A percentile compares a stretch with the other conserved stretches of the same genome.
Evolutionary conservation across 371 early-diverging fungal species (phyloP).

Genomic region (Mucor saturninus): DNA sequence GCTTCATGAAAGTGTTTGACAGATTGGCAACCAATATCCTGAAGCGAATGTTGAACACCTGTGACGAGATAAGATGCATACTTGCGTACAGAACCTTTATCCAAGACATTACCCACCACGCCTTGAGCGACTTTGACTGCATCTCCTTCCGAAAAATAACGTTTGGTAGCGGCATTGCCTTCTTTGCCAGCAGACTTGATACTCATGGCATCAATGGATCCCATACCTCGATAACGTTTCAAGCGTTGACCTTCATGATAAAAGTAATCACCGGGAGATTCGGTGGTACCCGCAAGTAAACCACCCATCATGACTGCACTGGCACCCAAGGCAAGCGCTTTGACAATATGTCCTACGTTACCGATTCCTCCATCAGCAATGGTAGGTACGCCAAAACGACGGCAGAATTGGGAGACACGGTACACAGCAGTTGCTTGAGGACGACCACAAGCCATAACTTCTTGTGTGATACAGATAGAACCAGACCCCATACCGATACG

Average conservation of each 20-base stretch:
- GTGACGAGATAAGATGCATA: slow-evolving; percentile 88
- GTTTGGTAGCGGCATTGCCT: slow-evolving; percentile 82
- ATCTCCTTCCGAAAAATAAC: slow-evolving; percentile 95
- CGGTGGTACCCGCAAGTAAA: slow-evolving; percentile 94
- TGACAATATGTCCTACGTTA: slow-evolving; percentile 96
- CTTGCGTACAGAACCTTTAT: slow-evolving; percentile 94
- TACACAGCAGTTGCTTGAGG: slow-evolving; percentile 97
- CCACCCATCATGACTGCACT: slow-evolving; percentile 98
- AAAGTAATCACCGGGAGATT: slow-evolving; percentile 97
- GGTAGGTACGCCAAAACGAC: slow-evolving; percentile 91
- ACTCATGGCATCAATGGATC: slow-evolving; percentile 96
- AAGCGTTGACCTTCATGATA: slow-evolving; percentile 96
- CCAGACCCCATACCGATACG: slow-evolving; percentile 98
- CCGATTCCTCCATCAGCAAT: slow-evolving; percentile 97
- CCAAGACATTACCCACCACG: slow-evolving; percentile 92
- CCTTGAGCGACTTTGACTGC: slow-evolving; percentile 98
- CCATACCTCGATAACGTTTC: slow-evolving; percentile 98
- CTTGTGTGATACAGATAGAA: slow-evolving; percentile 97
- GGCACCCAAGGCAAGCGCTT: slow-evolving; percentile 94
- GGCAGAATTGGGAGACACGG: slow-evolving; percentile 90
- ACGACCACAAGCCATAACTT: slow-evolving; percentile 97
- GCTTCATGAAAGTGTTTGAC: slow-evolving; percentile 67
- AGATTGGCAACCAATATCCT: slow-evolving; percentile 89
- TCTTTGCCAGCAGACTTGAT: slow-evolving; percentile 64
- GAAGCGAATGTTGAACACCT: slow-evolving; percentile 95